A percentile compares a stretch with the other conserved stretches of the same genome.
phyloP scores from a whole-genome alignment of 2,329 filamentous ascomycete genomes.

The Samsoniella hepiali region DNA sequence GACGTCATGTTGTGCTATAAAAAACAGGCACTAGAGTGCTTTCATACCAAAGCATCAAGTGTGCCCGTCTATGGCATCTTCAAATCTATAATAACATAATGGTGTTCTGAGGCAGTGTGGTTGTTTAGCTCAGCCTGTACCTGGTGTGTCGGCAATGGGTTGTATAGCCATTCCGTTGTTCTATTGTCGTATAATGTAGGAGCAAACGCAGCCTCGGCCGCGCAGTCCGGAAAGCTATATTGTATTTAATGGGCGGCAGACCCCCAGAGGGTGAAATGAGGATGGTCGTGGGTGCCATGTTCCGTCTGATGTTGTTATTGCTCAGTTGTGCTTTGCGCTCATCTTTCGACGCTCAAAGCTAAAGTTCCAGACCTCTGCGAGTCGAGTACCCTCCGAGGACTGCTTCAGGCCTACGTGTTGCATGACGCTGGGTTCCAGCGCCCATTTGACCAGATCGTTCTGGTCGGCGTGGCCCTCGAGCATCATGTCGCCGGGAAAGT shows the following conservation, averaged over 20 bases:
- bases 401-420: slow-evolving; percentile 36
- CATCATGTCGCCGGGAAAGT: slow-evolving; percentile 35
- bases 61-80: neutral
- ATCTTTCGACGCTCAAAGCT: slow-evolving; percentile 29
- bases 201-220: neutral
- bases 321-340: neutral
- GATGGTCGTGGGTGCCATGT: neutral
- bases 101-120: neutral
- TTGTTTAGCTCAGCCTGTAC: neutral
- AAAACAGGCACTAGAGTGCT: neutral
- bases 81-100: neutral
- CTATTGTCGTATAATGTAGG: neutral
- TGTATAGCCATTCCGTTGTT: neutral
- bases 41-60: neutral
- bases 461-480: slow-evolving; percentile 34
- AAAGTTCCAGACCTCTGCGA: slow-evolving; percentile 36
- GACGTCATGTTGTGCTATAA: neutral
- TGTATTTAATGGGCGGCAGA: neutral
- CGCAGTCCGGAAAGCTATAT: neutral
- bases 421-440: slow-evolving; percentile 36
- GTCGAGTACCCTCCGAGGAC: slow-evolving; percentile 29
- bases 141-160: neutral
- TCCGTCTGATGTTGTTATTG: neutral
- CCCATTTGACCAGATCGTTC: slow-evolving; percentile 32
- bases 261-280: neutral